Conservation (phyloP, 805 yeast genomes). For the Nakazawaea anatomiae region DNA sequence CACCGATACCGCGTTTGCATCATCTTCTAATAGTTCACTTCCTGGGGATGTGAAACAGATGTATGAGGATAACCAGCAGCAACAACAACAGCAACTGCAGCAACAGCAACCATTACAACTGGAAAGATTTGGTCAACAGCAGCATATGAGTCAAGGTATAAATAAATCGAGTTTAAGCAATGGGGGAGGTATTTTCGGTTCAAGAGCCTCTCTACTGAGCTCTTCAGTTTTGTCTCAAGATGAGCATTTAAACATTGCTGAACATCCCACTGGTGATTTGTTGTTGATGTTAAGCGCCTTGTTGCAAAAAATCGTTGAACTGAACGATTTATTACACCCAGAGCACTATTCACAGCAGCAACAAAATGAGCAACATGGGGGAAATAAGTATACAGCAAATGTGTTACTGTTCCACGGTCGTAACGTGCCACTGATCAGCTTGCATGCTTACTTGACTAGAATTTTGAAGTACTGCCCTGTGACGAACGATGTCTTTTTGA, state of each 20-base stretch:
- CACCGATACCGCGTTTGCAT: slow-evolving; percentile 38
- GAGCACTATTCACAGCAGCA: slow-evolving; percentile 44
- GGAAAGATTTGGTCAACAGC: background rate
- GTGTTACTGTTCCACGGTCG: slow-evolving; percentile 93
- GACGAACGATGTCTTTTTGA: slow-evolving; percentile 92
- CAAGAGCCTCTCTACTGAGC: slow-evolving; percentile 8
- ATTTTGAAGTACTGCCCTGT: slow-evolving; percentile 96
- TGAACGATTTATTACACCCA: slow-evolving; percentile 80
- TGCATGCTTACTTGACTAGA: slow-evolving; percentile 84
- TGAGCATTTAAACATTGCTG: slow-evolving; percentile 69
- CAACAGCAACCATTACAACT: slow-evolving; percentile 6
- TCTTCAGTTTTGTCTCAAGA: slow-evolving; percentile 21
- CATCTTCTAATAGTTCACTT: slow-evolving; percentile 28
- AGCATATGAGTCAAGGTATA: background rate
- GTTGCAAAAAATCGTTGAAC: slow-evolving; percentile 80
- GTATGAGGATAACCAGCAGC: slow-evolving; percentile 11
- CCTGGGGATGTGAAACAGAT: slow-evolving; percentile 15
- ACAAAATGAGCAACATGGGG: slow-evolving; percentile 15
- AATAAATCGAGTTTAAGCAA: background rate
- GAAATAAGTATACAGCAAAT: slow-evolving; percentile 52
- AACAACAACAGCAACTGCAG: slow-evolving; percentile 11
- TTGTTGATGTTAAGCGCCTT: slow-evolving; percentile 81
- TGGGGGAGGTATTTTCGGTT: slow-evolving; percentile 9
- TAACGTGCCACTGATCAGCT: slow-evolving; percentile 90
- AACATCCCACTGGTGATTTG: slow-evolving; percentile 75